Conservation (phyloP, 805 yeast species). For the Lipomyces spencermartinsiae region DNA sequence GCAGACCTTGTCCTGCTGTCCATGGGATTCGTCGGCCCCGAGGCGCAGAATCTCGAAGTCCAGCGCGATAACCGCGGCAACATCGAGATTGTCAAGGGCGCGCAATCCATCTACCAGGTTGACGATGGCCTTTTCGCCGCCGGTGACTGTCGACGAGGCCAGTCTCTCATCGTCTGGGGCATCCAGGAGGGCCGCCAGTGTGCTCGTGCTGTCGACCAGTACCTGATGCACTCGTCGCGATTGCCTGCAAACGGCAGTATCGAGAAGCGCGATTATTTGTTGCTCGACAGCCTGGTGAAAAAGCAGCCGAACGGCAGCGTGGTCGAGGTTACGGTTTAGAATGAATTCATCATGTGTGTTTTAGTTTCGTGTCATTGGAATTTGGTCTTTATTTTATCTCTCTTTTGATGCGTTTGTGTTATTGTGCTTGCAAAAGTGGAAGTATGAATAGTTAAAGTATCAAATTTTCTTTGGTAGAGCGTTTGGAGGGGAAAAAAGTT, state of each 20-base stretch:
- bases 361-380: neutral
- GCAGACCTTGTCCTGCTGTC: constrained; percentile 93
- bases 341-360: neutral
- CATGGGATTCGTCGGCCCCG: constrained; percentile 98
- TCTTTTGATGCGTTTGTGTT: neutral
- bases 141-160: constrained; percentile 99
- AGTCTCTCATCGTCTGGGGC: constrained; percentile 98
- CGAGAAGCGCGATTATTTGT: constrained; percentile 77
- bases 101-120: constrained; percentile 73
- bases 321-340: constrained; percentile 32
- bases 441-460: neutral
- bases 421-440: neutral
- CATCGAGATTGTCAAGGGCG: constrained; percentile 58
- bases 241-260: constrained; percentile 95
- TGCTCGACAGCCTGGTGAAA: constrained; percentile 23
- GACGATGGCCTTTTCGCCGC: constrained; percentile 85
- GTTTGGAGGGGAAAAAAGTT: constrained; percentile 2
- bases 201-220: constrained; percentile 90
- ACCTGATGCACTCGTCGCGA: constrained; percentile 75
- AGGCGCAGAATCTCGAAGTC: constrained; percentile 70
- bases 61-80: constrained; percentile 85
- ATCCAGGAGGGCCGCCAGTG: constrained; percentile 99
- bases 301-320: constrained; percentile 19
- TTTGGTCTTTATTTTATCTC: neutral
- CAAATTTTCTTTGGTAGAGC: neutral